Conservation (phyloP, 768 basidiomycete genomes). For the Psilocybe sp. region DNA sequence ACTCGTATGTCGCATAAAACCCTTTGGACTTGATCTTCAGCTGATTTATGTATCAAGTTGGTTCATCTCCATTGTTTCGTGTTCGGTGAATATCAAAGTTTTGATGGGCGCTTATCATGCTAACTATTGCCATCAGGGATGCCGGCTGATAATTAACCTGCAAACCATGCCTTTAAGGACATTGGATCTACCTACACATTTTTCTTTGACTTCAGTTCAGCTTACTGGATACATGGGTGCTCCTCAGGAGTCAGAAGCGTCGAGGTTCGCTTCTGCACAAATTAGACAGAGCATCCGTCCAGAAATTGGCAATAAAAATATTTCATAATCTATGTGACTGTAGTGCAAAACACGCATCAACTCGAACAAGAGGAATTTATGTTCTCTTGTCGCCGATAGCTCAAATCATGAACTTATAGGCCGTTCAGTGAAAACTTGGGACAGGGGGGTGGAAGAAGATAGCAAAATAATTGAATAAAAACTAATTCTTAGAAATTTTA, state of each 20-base stretch:
- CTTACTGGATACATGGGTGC: not conserved
- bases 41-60: slow-evolving; percentile 15
- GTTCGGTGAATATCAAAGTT: slow-evolving; percentile 15
- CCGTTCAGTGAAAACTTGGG: not conserved
- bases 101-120: not conserved
- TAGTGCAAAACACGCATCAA: no score
- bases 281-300: no score
- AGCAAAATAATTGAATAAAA: not conserved
- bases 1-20: slow-evolving; percentile 17
- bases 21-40: not conserved
- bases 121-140: slow-evolving; percentile 16
- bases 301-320: no score
- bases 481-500: slow-evolving; percentile 8
- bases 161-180: slow-evolving; percentile 8
- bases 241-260: no score
- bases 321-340: no score
- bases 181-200: not conserved
- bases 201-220: not conserved
- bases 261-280: no score
- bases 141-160: slow-evolving; percentile 23
- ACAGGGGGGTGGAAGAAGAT: not conserved
- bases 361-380: no score
- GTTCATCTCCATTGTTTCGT: slow-evolving; percentile 27
- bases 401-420: no score
- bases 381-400: no score